Conservation (phyloP, 257 asterid genomes). For the Sherardia arvensis region DNA sequence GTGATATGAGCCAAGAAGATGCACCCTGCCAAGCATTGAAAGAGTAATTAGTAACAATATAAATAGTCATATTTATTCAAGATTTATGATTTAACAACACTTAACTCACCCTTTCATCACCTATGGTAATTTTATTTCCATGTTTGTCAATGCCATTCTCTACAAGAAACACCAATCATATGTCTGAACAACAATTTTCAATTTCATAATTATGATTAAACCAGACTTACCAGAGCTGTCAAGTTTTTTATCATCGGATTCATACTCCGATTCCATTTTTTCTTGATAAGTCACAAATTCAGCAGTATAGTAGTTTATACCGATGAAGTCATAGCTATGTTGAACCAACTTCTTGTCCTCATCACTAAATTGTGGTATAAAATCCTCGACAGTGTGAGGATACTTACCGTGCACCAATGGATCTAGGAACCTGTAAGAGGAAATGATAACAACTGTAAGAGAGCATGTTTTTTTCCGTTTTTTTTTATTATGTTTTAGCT, state of each 20-base stretch:
- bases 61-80: no score
- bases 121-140: not conserved
- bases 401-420: not conserved
- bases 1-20: not conserved
- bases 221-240: not conserved
- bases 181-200: not conserved
- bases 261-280: not conserved
- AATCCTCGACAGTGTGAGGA: not conserved
- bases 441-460: no score
- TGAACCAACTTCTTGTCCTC: not conserved
- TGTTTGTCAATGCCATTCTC: not conserved
- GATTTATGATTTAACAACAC: no score
- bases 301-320: not conserved
- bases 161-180: not conserved
- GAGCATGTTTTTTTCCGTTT: no score
- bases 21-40: constrained; percentile 3
- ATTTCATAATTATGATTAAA: no score
- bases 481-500: no score
- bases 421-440: not conserved
- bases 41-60: not conserved
- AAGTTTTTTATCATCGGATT: not conserved
- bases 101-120: not conserved
- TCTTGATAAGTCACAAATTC: not conserved
- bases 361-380: not conserved
- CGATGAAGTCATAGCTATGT: not conserved